Base-by-base conservation (phyloP, 257 asterid species). In the Primulina huaijiensis region DNA sequence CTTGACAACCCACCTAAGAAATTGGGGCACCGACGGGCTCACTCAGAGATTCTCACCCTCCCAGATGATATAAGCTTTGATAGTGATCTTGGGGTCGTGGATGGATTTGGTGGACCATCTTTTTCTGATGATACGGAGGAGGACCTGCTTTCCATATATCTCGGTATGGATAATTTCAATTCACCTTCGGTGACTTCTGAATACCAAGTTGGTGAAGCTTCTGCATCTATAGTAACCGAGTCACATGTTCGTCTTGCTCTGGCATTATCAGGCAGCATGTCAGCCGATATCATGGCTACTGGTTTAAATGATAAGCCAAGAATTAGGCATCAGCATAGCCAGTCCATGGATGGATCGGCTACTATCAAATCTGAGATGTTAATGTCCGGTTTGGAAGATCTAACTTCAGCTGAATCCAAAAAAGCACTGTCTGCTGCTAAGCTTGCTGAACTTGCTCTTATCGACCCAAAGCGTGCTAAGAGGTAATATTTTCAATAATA, bases 381-480 rank as follows among this genome's bases (percentile, higher is more conserved):
- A 30, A 80, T 88, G 81, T 77, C 90, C 11, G 92, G 90, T 71
- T 35, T 86, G 3, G 97, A 90, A 65, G 99, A 93, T 56, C 84
- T 84, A n/a, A 82, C 95, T 60, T 58, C 83, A 68, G 82, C 83
- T 67, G 97, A 93, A 60, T 72, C 92, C 71, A 93, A 90, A 87
- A 93, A 93, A 82, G 89, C 99, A 8, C 78, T 85, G 64, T 90
- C 99, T 79, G 96, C 96, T 68, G 92, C 97, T 68, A 93, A 93
- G 85, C 97, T 93, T 72, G 91, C 97, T 71, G 99, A 93, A 77
- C 97, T 93, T 72, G 99, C 99, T 61, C 85, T 90, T 38, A 79
- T 90, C 60, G 99, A 93, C 84, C 99, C 97, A 25, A 93, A 93
- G 77, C 96, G 97, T 74, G 99, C 99, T 27, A 93, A 93, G 83